Percentiles rank a stretch among this genome's conserved stretches.
Conservation (phyloP, 306 rosid species). For the Castanopsis chinensis region DNA sequence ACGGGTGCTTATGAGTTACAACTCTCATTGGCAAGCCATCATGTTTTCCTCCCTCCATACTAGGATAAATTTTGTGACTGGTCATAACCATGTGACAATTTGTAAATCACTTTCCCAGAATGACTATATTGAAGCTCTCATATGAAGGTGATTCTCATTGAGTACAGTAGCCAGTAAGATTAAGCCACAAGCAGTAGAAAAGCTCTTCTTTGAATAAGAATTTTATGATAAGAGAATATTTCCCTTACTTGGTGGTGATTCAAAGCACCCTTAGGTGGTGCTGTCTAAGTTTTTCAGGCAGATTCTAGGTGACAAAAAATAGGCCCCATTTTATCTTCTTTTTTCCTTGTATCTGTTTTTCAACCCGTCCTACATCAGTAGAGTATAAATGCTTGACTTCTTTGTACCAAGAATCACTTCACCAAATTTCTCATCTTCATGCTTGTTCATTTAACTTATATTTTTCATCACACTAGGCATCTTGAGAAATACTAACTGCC, state of each 20-base stretch:
- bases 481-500: neutral
- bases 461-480: neutral
- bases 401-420: neutral
- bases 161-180: neutral
- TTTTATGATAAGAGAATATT: too few species aligned
- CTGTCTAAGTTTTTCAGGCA: too few species aligned
- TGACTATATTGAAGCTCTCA: neutral
- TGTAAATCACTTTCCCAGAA: neutral
- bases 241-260: too few species aligned
- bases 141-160: neutral
- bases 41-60: neutral
- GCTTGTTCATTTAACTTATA: neutral
- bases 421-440: neutral
- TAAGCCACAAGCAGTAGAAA: neutral
- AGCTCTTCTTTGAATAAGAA: neutral
- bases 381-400: neutral
- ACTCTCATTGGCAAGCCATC: neutral
- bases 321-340: too few species aligned
- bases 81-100: neutral
- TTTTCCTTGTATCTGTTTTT: too few species aligned
- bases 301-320: too few species aligned
- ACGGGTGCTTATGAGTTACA: neutral
- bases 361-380: too few species aligned
- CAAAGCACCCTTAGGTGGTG: too few species aligned
- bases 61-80: neutral